Base-by-base conservation (phyloP, 208 protist genomes). In the Herpetomonas samuelpessoai region DNA sequence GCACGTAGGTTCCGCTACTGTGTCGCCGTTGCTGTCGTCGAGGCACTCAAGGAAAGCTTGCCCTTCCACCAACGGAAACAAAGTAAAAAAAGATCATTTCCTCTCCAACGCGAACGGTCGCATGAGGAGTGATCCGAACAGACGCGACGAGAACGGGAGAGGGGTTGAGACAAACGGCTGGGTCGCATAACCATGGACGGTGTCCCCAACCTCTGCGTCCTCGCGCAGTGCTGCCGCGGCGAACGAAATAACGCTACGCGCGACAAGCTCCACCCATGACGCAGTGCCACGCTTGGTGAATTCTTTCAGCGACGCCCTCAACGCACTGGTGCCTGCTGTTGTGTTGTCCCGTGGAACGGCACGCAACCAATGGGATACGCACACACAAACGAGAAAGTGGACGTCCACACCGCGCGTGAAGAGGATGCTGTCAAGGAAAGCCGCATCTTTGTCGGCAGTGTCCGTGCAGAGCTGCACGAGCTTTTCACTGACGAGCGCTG, bases 91-190 rank as follows among this genome's bases (percentile, higher is more conserved):
- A 57, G 29, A 25, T 60, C 2, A 48, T 7, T 50, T 1, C 18
- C n/a, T 51, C 26, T 27, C 48, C 14, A 74, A 47, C 27, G 67
- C 22, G 31, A 81, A 76, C 12, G 68, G 74, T 24, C 60, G 57
- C 35, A 76, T 48, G 4, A 76, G 38, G 25, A 81, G 57, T 39
- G 61, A 24, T 9, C 35, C 52, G 39, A 81, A 74, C 28, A 81
- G 61, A 1, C 59, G 48, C 0, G 74, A 81, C 12, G 65, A 65
- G 26, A 72, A 30, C 12, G 74, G 74, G 25, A 66, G 18, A 14
- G 57, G 22, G 26, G 58, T 51, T 2, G 56, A 52, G 27, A 62
- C 31, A 0, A 69, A 65, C 22, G 73, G 54, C 7, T n/a, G n/a
- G n/a, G n/a, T n/a, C n/a, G n/a, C n/a, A n/a, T n/a, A n/a, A n/a